Conservation (phyloP, 2,329 filamentous ascomycete species). For the Fusarium xylarioides region DNA sequence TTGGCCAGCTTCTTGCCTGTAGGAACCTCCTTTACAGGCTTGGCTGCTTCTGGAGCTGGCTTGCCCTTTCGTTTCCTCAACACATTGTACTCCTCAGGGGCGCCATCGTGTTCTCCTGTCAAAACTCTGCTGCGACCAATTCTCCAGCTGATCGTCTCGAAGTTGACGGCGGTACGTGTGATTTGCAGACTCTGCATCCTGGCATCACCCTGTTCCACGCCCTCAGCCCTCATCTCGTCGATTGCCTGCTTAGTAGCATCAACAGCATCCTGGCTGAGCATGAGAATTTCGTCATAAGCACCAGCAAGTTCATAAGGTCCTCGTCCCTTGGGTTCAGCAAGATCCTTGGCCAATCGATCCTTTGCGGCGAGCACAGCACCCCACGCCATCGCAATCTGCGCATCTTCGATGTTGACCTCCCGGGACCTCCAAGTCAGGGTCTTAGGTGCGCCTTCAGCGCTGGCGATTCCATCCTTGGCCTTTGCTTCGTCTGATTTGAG, state of each 20-base stretch:
- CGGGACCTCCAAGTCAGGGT: conserved; percentile 87
- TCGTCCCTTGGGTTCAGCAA: conserved; percentile 55
- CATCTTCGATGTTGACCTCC: conserved; percentile 89
- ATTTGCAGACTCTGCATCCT: conserved; percentile 94
- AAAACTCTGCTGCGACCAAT: conserved; percentile 92
- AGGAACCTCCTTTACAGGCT: conserved; percentile 68
- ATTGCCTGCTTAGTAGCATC: conserved; percentile 94
- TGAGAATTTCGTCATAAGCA: conserved; percentile 90
- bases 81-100: conserved; percentile 62
- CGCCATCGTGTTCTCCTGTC: conserved; percentile 83
- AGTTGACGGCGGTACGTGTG: conserved; percentile 91
- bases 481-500: conserved; percentile 65
- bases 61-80: conserved; percentile 60
- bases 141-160: conserved; percentile 92
- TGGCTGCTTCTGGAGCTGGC: conserved; percentile 50
- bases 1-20: conserved; percentile 79
- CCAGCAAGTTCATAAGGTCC: conserved; percentile 76
- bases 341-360: conserved; percentile 56
- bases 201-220: conserved; percentile 81
- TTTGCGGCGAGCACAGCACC: conserved; percentile 71
- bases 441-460: conserved; percentile 68
- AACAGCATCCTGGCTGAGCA: conserved; percentile 89
- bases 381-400: conserved; percentile 86
- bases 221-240: conserved; percentile 86
- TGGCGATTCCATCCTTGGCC: conserved; percentile 59